These are phyloP conservation scores for Apiospora phragmitis DNA, from an alignment of 2,329 filamentous ascomycete genomes.

Conservation along the genomic window DNA sequence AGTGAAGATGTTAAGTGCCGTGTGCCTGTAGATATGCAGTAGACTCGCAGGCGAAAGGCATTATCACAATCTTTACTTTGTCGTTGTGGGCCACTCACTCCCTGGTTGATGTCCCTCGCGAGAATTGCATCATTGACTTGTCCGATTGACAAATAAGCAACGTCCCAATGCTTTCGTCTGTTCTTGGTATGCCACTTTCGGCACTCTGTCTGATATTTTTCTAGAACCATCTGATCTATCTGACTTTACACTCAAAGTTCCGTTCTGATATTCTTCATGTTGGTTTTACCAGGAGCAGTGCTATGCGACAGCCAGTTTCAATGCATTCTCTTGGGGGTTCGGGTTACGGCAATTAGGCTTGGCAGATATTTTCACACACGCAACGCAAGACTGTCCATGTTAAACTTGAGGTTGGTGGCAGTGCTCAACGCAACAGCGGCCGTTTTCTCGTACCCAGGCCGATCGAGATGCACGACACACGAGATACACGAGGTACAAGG, in stretches of 20 bases:
- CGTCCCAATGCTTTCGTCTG: neutral
- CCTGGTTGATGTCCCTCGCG: neutral
- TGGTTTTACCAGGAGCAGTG: neutral
- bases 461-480: neutral
- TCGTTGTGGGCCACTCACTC: neutral
- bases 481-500: neutral
- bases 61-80: neutral
- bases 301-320: neutral
- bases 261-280: neutral
- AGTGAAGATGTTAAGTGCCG: neutral
- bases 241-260: neutral
- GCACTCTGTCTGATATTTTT: neutral
- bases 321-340: neutral
- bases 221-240: neutral
- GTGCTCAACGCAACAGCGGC: neutral
- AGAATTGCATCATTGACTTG: neutral
- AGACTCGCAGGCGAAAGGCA: neutral
- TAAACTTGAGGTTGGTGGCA: neutral
- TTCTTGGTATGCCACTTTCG: neutral
- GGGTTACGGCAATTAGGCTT: slow-evolving; percentile 4
- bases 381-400: neutral
- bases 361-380: neutral
- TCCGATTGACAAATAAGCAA: neutral
- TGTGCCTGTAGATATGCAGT: neutral
- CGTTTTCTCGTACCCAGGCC: neutral